Evolutionary conservation across 148 eudicot genomes (phyloP).

Genomic region (Spergularia bocconei): DNA sequence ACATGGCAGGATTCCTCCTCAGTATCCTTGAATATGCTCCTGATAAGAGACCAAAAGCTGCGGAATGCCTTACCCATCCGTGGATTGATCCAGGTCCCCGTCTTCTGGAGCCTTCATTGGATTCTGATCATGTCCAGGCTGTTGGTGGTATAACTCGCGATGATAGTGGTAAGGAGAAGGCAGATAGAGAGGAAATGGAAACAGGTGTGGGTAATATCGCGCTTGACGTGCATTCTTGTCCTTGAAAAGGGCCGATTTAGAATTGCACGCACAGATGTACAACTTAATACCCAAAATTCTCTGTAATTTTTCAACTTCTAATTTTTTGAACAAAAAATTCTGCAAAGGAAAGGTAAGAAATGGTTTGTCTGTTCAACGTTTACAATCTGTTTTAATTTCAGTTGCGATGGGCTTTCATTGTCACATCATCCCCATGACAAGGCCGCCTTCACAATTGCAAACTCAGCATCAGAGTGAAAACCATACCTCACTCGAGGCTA

Average conservation of each 20-base stretch:
- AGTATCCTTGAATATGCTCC: constrained; percentile 84
- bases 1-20: constrained; percentile 68
- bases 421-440: no score
- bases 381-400: no score
- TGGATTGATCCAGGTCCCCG: constrained; percentile 63
- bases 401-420: no score
- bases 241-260: constrained; percentile 8
- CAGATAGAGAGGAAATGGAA: constrained; percentile 69
- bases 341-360: no score
- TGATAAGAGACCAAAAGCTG: constrained; percentile 87
- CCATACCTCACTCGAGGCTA: no score
- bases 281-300: no score
- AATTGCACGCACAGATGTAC: no score
- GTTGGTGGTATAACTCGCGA: neutral
- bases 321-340: no score
- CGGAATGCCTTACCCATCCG: constrained; percentile 75
- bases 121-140: constrained; percentile 17
- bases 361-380: no score
- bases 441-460: no score
- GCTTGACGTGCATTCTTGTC: constrained; percentile 39
- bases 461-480: no score
- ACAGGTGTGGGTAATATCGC: constrained; percentile 57
- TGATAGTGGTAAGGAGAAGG: constrained; percentile 34
- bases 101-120: constrained; percentile 35
- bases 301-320: no score